phyloP scores from a whole-genome alignment of 2,329 filamentous ascomycete species.

The Daldinia sp. region DNA sequence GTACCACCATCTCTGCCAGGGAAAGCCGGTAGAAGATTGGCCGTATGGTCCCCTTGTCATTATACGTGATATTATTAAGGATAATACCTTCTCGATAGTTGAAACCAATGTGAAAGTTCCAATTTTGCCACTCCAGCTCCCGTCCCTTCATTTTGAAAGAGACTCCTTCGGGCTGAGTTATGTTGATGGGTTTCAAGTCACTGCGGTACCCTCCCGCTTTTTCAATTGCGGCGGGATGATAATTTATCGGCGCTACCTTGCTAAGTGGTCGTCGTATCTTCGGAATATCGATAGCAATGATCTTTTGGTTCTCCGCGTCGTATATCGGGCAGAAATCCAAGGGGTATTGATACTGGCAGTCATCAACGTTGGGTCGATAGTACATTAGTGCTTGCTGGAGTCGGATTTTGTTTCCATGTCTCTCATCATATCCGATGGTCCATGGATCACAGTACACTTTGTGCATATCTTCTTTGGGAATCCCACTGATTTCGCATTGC shows the following conservation, averaged over 20 bases:
- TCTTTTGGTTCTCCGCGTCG: conserved; percentile 79
- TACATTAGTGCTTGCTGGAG: conserved; percentile 96
- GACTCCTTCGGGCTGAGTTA: conserved; percentile 87
- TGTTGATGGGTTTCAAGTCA: conserved; percentile 85
- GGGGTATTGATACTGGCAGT: conserved; percentile 89
- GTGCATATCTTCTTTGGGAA: conserved; percentile 84
- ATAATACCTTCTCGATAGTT: conserved; percentile 94
- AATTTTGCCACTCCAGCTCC: conserved; percentile 88
- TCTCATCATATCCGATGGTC: conserved; percentile 94
- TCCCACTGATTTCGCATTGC: conserved; percentile 84
- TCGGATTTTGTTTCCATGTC: conserved; percentile 79
- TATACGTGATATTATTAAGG: conserved; percentile 88
- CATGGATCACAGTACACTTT: conserved; percentile 97
- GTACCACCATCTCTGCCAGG: conserved; percentile 92
- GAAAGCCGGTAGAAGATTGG: conserved; percentile 90
- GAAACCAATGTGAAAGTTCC: conserved; percentile 92
- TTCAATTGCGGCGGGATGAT: conserved; percentile 77
- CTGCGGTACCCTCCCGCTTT: conserved; percentile 77
- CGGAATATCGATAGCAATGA: conserved; percentile 86
- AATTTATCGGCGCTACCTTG: conserved; percentile 78
- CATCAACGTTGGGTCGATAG: conserved; percentile 84
- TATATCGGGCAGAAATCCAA: conserved; percentile 95
- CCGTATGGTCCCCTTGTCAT: conserved; percentile 79
- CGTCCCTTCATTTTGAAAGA: conserved; percentile 82
- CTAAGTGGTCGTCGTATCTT: conserved; percentile 78